phyloP scores from a whole-genome alignment of 768 basidiomycete genomes.

The Kwoniella dendrophila region DNA sequence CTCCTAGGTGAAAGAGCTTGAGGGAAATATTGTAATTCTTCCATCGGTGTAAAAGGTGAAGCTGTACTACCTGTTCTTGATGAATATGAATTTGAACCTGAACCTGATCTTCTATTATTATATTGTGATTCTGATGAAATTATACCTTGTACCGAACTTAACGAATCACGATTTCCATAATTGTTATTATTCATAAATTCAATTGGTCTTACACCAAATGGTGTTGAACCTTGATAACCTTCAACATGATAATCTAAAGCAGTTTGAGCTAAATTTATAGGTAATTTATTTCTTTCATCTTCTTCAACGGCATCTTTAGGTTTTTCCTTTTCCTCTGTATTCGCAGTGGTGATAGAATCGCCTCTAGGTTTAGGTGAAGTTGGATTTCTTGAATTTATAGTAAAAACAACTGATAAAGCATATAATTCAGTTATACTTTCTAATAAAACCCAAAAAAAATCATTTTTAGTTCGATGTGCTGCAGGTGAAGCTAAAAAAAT shows the following conservation, averaged over 20 bases:
- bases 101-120: neutral
- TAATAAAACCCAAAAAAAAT: constrained; percentile 50
- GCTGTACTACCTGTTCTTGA: neutral
- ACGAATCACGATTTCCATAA: neutral
- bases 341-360: too few relatives aligned
- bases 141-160: neutral
- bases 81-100: neutral
- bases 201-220: constrained; percentile 18
- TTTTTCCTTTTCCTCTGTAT: neutral
- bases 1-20: neutral
- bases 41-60: constrained; percentile 10
- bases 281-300: constrained; percentile 9
- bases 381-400: constrained; percentile 41
- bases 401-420: constrained; percentile 47
- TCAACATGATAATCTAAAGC: constrained; percentile 36
- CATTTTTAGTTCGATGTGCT: constrained; percentile 34
- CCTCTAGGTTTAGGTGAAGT: constrained; percentile 1
- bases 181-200: neutral
- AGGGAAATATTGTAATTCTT: constrained; percentile 10
- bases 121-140: neutral
- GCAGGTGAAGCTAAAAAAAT: constrained; percentile 47
- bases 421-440: constrained; percentile 49
- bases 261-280: constrained; percentile 19
- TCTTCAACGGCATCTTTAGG: neutral
- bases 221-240: constrained; percentile 34